Conservation (phyloP, 2,329 filamentous ascomycete genomes). For the Didymellaceae sp. region DNA sequence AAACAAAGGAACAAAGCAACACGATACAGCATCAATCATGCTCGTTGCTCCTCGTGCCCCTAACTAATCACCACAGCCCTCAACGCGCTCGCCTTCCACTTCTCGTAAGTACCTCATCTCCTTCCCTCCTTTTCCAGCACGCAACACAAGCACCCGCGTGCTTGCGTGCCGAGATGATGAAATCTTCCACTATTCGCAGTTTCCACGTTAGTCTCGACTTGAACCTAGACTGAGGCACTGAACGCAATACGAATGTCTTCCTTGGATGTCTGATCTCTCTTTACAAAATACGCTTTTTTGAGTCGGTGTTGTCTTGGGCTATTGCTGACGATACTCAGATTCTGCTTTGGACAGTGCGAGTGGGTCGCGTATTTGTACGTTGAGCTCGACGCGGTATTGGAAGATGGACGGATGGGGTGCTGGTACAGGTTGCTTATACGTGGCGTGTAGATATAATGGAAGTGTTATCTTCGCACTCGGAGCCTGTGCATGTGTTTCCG, state of each 20-base stretch:
- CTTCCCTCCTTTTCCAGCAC: not conserved
- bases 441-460: too few species aligned
- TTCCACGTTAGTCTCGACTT: conserved; percentile 22
- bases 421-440: too few species aligned
- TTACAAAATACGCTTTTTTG: not conserved
- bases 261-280: conserved; percentile 21
- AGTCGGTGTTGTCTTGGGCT: not conserved
- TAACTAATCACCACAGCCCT: too few species aligned
- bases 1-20: too few species aligned
- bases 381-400: too few species aligned
- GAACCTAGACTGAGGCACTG: conserved; percentile 20
- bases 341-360: too few species aligned
- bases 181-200: conserved; percentile 23
- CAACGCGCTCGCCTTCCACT: too few species aligned
- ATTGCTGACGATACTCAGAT: conserved; percentile 4
- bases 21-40: conserved; percentile 6
- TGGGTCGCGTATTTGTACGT: too few species aligned
- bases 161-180: conserved; percentile 17
- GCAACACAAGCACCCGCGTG: too few species aligned
- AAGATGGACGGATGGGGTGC: too few species aligned
- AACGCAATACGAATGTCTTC: conserved; percentile 20
- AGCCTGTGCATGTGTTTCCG: too few species aligned
- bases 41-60: not conserved
- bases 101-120: conserved; percentile 4
- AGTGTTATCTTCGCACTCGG: too few species aligned